Evolutionary conservation across 805 yeast species (phyloP), one percentile per base, ranked within the genome.

Genomic region (Myxozyma sirexii): DNA sequence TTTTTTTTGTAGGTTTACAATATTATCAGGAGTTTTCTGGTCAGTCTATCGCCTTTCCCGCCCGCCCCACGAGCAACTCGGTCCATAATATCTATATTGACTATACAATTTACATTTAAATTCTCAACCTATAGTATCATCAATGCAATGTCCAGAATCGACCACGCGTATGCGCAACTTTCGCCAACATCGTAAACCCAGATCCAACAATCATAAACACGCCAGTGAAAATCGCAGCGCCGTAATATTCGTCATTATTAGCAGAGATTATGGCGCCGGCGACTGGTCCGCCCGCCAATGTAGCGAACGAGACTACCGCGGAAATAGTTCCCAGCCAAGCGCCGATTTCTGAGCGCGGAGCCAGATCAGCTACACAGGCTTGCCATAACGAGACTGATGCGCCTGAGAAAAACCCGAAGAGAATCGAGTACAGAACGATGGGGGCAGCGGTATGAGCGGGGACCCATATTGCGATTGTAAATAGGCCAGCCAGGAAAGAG

Each of bases 391-490:
- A 69, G 17, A 71, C 70, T 6, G 68, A 51, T 1, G 75, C 70
- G 3, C 77, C 76, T 6, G 71, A 63, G 46, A 68, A 59, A 52
- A 71, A 65, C 1, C 77, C 77, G 45, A 64, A 68, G 3, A 72
- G 47, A 21, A 72, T 44, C 10, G 70, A 69, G 31, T 71, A 65
- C 15, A 63, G 67, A 10, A 72, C 61, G 21, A 74, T 56, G 1
- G 31, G 17, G 23, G 38, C 52, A 23, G 51, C 21, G 12, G 42
- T 33, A 0, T 88, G 89, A n/a, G 85, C 81, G 1, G 92, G 91
- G n/a, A 85, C 71, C 91, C 90, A 86, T 12, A 86, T 66, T 0
- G 77, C 77, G 49, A 86, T 73, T 2, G 82, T 76, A n/a, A 82
- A 70, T 0, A 85, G 12, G 0, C 80, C 74, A n/a, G 82, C 74